These are phyloP conservation scores for Zizania palustris DNA, from an alignment of 202 grass and related monocot genomes.

Conservation along the genomic window DNA sequence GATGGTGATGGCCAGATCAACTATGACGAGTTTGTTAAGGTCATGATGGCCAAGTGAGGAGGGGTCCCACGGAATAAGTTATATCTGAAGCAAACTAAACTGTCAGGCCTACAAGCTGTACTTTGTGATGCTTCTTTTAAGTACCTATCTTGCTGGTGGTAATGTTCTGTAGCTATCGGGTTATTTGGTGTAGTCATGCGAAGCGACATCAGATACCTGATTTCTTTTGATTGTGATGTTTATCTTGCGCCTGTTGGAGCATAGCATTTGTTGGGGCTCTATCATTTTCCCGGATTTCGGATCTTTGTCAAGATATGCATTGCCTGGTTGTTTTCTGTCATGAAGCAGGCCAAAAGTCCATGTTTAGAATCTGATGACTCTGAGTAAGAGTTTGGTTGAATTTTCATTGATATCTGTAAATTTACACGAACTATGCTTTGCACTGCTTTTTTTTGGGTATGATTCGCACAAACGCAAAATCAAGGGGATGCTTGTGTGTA, in stretches of 20 bases:
- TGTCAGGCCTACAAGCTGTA: constrained; percentile 35
- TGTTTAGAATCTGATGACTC: not conserved
- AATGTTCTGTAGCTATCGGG: constrained; percentile 45
- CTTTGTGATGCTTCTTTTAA: constrained; percentile 39
- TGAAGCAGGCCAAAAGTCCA: not conserved
- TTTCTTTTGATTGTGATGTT: constrained; percentile 52
- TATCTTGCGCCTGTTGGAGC: constrained; percentile 33
- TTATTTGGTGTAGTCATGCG: constrained; percentile 48
- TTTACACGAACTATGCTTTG: not conserved
- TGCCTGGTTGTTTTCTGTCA: not conserved
- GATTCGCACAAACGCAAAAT: not conserved
- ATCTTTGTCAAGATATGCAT: constrained; percentile 1
- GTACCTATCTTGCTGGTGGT: constrained; percentile 20
- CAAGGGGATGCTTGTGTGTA: no score
- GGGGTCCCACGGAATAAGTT: constrained; percentile 42
- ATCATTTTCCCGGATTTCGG: constrained; percentile 18
- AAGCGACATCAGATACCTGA: constrained; percentile 45
- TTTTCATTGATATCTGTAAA: no score
- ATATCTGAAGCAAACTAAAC: constrained; percentile 11
- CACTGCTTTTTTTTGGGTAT: no score
- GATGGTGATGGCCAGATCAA: constrained; percentile 84
- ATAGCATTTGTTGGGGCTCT: constrained; percentile 43
- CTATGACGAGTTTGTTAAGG: constrained; percentile 78
- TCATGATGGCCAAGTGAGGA: constrained; percentile 90
- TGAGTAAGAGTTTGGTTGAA: no score